A percentile compares a stretch with the other conserved stretches of the same genome.
Conservation (phyloP, 164 flowering plant genomes). For the Hamamelis virginiana region DNA sequence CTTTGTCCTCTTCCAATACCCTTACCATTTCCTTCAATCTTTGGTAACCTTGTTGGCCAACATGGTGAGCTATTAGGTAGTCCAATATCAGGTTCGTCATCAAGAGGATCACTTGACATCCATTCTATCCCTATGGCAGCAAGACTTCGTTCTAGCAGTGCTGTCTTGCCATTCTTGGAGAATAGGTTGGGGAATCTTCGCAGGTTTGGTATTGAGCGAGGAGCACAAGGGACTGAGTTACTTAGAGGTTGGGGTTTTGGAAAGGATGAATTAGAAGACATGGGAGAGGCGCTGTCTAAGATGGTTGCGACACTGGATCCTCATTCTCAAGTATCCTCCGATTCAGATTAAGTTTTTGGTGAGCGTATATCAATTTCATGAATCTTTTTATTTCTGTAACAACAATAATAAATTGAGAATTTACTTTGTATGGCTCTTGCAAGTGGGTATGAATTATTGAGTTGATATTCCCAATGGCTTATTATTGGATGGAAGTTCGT, state of each 20-base stretch:
- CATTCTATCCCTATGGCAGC: constrained; percentile 86
- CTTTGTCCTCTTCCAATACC: constrained; percentile 89
- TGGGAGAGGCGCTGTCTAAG: constrained; percentile 66
- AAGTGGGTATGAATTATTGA: no score
- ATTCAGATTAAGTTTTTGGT: constrained; percentile 53
- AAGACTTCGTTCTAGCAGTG: constrained; percentile 79
- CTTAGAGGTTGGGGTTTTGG: constrained; percentile 79
- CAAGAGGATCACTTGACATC: constrained; percentile 76
- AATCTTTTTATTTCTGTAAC: background rate
- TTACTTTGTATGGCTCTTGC: no score
- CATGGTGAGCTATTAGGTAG: constrained; percentile 57
- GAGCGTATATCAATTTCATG: background rate
- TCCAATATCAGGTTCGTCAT: constrained; percentile 31
- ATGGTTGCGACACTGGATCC: constrained; percentile 59
- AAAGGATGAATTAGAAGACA: constrained; percentile 72
- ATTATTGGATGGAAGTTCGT: no score
- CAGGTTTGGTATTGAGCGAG: constrained; percentile 57
- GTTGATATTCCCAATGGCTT: no score
- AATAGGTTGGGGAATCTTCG: constrained; percentile 55
- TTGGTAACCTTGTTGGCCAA: constrained; percentile 56
- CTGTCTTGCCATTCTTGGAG: constrained; percentile 69
- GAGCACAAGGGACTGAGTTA: constrained; percentile 59
- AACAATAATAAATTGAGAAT: background rate
- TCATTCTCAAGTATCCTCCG: constrained; percentile 49
- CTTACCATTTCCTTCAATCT: constrained; percentile 82